phyloP scores from a whole-genome alignment of 495 filamentous ascomycete species.

The Aspergillus olivimuriae region DNA sequence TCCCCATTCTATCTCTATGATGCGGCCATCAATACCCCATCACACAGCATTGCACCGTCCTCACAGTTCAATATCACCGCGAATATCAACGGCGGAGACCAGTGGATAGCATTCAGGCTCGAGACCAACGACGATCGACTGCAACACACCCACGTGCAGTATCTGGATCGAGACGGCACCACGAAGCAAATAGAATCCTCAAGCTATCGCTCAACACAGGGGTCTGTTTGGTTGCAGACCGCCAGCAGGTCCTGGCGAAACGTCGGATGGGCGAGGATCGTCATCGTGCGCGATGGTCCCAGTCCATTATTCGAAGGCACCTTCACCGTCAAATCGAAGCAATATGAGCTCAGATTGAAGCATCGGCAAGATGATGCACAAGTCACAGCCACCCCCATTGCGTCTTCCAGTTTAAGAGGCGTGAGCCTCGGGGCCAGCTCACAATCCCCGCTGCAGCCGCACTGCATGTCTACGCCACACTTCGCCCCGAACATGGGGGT shows the following conservation, averaged over 20 bases:
- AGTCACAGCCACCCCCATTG: too few species aligned
- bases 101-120: not conserved
- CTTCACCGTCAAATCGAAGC: constrained; percentile 64
- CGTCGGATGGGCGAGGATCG: constrained; percentile 4
- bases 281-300: constrained; percentile 57
- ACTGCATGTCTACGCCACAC: too few species aligned
- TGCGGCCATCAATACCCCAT: not conserved
- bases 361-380: too few species aligned
- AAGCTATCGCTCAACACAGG: constrained; percentile 3
- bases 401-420: too few species aligned
- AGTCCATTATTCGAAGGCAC: constrained; percentile 77
- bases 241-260: constrained; percentile 1
- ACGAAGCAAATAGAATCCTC: not conserved
- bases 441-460: too few species aligned
- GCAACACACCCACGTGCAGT: not conserved
- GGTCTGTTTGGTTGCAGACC: constrained; percentile 2
- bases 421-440: too few species aligned
- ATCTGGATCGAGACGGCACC: not conserved
- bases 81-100: not conserved
- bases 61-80: constrained; percentile 2
- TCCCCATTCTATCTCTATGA: not conserved
- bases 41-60: not conserved
- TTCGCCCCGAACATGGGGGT: too few species aligned
- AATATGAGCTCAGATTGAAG: constrained; percentile 49
- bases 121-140: not conserved